A percentile compares a stretch with the other conserved stretches of the same genome.
phyloP scores from a whole-genome alignment of 371 early-diverging fungal species.

The Mortierella sp. region DNA sequence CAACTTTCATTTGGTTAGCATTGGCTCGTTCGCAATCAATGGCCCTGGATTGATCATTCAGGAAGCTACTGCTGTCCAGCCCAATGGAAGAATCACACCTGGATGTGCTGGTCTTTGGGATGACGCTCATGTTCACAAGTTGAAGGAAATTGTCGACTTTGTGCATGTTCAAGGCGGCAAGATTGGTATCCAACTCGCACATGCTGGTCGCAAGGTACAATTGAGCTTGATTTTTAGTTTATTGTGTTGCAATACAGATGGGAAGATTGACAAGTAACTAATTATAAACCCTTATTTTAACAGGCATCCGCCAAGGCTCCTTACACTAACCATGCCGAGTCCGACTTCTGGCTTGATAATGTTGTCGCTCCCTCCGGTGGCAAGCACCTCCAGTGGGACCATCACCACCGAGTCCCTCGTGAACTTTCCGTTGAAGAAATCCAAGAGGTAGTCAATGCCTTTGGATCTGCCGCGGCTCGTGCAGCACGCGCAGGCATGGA shows the following conservation, averaged over 20 bases:
- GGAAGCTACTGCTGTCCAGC: conserved; percentile 85
- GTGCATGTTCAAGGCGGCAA: conserved; percentile 73
- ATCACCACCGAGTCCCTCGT: conserved; percentile 62
- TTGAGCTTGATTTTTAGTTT: not conserved
- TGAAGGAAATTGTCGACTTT: conserved; percentile 77
- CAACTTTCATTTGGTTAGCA: conserved; percentile 79
- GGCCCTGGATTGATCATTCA: conserved; percentile 84
- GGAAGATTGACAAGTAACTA: not conserved
- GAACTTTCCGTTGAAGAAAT: conserved; percentile 79
- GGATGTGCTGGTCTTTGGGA: conserved; percentile 85
- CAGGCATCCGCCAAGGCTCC: conserved; percentile 67
- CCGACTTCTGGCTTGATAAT: conserved; percentile 85
- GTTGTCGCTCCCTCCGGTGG: conserved; percentile 79
- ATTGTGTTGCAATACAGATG: not conserved
- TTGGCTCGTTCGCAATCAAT: conserved; percentile 77
- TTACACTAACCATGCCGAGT: conserved; percentile 52
- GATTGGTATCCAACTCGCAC: conserved; percentile 85
- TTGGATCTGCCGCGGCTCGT: conserved; percentile 78
- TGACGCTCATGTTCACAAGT: conserved; percentile 78
- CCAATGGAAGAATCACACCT: conserved; percentile 86
- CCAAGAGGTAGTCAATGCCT: conserved; percentile 65
- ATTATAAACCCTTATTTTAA: conserved; percentile 37
- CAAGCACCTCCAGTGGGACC: conserved; percentile 59
- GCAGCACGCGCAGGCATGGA: conserved; percentile 88
- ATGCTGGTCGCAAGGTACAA: conserved; percentile 84